These are phyloP conservation scores for Leccinum variicolor DNA, from an alignment of 768 basidiomycete species.

Conservation along the genomic window DNA sequence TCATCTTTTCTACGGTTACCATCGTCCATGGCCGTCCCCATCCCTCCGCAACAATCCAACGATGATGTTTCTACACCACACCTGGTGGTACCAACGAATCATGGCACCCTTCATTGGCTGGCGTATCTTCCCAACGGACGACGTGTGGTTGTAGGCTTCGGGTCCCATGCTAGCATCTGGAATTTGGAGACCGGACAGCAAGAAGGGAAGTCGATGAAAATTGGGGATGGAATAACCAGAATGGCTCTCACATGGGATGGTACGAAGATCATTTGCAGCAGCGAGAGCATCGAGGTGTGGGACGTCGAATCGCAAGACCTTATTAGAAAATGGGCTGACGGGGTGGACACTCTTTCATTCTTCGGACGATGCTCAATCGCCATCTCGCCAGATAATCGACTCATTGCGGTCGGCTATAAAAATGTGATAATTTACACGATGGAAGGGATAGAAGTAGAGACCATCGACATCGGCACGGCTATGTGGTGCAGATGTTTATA, in stretches of 20 bases:
- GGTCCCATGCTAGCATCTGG: background rate
- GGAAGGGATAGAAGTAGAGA: background rate
- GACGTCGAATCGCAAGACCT: background rate
- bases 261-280: background rate
- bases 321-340: background rate
- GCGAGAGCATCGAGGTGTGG: background rate
- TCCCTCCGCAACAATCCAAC: background rate
- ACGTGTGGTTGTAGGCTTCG: background rate
- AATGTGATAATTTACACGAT: background rate
- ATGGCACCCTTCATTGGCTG: background rate
- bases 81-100: background rate
- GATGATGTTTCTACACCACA: background rate
- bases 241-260: background rate
- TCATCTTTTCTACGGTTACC: too few relatives aligned
- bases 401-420: background rate
- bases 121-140: conserved; percentile 6
- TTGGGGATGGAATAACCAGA: background rate
- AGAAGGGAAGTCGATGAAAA: background rate
- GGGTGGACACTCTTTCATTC: too few relatives aligned
- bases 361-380: background rate
- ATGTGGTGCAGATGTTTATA: background rate
- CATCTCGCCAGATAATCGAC: background rate
- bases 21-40: too few relatives aligned
- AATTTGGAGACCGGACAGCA: conserved; percentile 3
- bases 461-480: background rate